Conservation (phyloP, 768 basidiomycete genomes). For the Imleria badia region DNA sequence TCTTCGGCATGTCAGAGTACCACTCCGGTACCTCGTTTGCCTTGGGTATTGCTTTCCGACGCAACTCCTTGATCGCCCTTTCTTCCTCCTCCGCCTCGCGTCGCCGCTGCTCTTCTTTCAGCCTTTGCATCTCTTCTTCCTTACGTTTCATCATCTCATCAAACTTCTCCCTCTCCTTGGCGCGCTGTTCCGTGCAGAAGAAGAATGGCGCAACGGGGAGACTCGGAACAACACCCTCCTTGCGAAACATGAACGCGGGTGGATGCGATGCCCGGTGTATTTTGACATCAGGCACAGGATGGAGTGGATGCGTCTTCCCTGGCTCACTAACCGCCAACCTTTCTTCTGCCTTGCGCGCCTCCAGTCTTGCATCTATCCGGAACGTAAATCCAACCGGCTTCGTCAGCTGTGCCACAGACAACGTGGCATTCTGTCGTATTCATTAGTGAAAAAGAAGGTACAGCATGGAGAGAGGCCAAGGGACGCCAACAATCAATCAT, state of each 20-base stretch:
- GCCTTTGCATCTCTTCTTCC: conserved; percentile 50
- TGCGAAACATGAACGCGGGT: conserved; percentile 38
- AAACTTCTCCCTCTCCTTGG: conserved; percentile 62
- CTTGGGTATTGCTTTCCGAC: conserved; percentile 62
- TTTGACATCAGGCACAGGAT: conserved; percentile 53
- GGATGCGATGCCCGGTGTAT: conserved; percentile 49
- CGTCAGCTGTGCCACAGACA: conserved; percentile 36
- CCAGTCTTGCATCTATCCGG: conserved; percentile 47
- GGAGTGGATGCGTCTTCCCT: conserved; percentile 17
- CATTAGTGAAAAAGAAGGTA: conserved; percentile 18
- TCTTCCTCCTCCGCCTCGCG: conserved; percentile 57
- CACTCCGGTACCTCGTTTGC: conserved; percentile 76
- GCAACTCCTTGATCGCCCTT: conserved; percentile 56
- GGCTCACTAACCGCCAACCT: conserved; percentile 27
- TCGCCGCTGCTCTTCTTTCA: conserved; percentile 46
- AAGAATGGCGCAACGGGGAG: conserved; percentile 33
- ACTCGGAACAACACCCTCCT: conserved; percentile 46
- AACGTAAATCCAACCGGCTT: conserved; percentile 55
- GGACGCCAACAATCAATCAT: conserved; percentile 7
- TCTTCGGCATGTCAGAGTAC: conserved; percentile 72
- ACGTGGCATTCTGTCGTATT: conserved; percentile 23
- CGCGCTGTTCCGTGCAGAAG: conserved; percentile 55
- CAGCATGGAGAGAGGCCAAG: conserved; percentile 6
- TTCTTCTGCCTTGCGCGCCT: conserved; percentile 44
- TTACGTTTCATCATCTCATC: conserved; percentile 57